phyloP scores from a whole-genome alignment of 257 asterid genomes.

The Solanum bulbocastanum region DNA sequence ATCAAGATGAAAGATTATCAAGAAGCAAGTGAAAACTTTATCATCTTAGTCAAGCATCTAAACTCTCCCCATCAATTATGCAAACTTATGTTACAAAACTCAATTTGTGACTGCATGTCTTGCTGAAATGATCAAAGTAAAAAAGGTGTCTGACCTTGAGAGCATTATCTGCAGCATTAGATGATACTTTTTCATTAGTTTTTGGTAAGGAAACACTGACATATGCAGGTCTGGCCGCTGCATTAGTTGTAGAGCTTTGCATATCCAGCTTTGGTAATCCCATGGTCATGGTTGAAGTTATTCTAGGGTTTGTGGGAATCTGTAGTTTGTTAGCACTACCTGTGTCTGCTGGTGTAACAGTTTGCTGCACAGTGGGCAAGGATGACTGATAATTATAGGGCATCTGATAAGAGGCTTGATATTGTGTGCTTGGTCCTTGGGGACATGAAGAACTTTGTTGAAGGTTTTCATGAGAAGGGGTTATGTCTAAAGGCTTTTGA shows the following conservation, averaged over 20 bases:
- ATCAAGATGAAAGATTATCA: neutral
- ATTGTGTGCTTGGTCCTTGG: conserved; percentile 35
- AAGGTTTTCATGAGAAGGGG: conserved; percentile 28
- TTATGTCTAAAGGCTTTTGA: conserved; percentile 39
- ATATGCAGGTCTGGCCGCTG: conserved; percentile 65
- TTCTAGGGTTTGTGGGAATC: conserved; percentile 96
- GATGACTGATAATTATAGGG: conserved; percentile 57
- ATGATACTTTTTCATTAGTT: conserved; percentile 36
- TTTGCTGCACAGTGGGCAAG: conserved; percentile 45
- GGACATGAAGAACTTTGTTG: conserved; percentile 42
- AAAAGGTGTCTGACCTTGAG: conserved; percentile 49
- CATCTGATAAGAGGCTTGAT: conserved; percentile 47
- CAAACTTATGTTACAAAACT: neutral
- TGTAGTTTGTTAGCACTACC: conserved; percentile 61
- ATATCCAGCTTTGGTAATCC: conserved; percentile 48
- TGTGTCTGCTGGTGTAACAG: conserved; percentile 45
- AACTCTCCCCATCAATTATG: neutral
- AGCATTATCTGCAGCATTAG: conserved; percentile 45
- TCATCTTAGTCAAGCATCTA: neutral
- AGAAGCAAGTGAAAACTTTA: neutral
- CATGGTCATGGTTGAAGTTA: conserved; percentile 55
- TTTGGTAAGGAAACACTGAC: conserved; percentile 54
- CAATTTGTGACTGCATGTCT: neutral
- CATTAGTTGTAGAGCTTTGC: conserved; percentile 33
- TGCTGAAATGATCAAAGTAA: neutral